phyloP scores from a whole-genome alignment of 2,329 filamentous ascomycete genomes.

The Fusarium tupiense region DNA sequence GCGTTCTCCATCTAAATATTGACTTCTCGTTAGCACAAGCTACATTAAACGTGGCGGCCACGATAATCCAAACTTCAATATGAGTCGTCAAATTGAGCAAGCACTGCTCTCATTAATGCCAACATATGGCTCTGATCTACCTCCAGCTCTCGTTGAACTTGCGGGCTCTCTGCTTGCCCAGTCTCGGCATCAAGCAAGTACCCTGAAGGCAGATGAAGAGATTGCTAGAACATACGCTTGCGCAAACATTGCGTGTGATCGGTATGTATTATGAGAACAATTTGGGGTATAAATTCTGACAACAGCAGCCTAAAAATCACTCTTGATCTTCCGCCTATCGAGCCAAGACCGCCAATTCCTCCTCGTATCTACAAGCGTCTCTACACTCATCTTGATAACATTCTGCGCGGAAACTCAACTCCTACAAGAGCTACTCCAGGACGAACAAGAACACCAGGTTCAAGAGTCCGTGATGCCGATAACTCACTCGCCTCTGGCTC shows the following conservation, averaged over 20 bases:
- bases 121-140: constrained; percentile 73
- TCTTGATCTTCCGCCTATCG: constrained; percentile 80
- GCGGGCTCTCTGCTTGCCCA: constrained; percentile 80
- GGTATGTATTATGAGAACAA: constrained; percentile 56
- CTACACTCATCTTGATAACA: constrained; percentile 80
- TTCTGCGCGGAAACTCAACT: constrained; percentile 60
- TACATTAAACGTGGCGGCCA: not conserved
- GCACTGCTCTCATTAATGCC: constrained; percentile 79
- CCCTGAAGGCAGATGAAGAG: constrained; percentile 86
- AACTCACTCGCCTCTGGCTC: constrained; percentile 42
- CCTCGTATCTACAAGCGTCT: constrained; percentile 86
- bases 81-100: constrained; percentile 81
- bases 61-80: constrained; percentile 48
- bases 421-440: constrained; percentile 43
- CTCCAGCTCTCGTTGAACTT: constrained; percentile 74
- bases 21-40: not conserved
- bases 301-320: constrained; percentile 73
- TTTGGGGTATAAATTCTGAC: not conserved
- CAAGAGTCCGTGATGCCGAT: constrained; percentile 43
- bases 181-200: constrained; percentile 79
- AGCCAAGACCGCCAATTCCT: constrained; percentile 79
- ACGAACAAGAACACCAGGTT: constrained; percentile 48
- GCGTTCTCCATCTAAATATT: constrained; percentile 14
- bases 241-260: constrained; percentile 88
- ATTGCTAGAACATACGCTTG: constrained; percentile 86